Evolutionary conservation across 768 basidiomycete species (phyloP), one percentile per base, ranked within the genome.

Genomic region (Candolleomyces eurysporus): DNA sequence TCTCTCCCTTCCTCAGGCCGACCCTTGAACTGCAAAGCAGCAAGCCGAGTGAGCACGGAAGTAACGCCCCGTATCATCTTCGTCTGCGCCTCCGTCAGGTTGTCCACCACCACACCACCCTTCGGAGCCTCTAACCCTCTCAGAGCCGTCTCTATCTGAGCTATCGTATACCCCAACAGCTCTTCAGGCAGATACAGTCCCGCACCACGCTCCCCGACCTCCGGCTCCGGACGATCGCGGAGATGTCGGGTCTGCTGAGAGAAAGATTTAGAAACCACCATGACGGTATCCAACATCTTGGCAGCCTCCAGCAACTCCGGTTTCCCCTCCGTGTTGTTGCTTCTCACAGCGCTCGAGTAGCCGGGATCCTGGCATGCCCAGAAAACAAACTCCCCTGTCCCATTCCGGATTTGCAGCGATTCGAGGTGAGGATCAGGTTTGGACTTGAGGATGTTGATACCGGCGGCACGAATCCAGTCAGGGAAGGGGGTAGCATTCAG

Each of bases 141-240:
- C 61, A 89, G 85, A 0, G 90, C 82, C 16, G 91, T 83, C 74
- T 98, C 97, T 58, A 94, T 82, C 6, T 86, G 79, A 2, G 89
- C 79, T 42, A 98, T 82, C 4, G 96, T 96, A 72, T 96, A 98
- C 3, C 90, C 91, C 42, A 96, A 78, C 16, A 98, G 76, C 65
- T 98, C 94, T 65, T 96, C 92, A 0, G 97, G 94, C 1, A 99
- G 79, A 69, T 97, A 98, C 51, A 96, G 84, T 5, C 94, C 93
- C 0, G 85, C 83, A 1, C 94, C 94, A 26, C 92, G 82, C 62
- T 93, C 91, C 2, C 85, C 84, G 2, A 74, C 67, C 14, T 92
- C 89, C 3, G 89, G 87, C 68, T 90, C 89, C 19, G 83, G 79
- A 26, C 91, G 82, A 58, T 92, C 92, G 32, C 94, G 84, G 5